Evolutionary conservation across 129 eudicot species (phyloP).

Genomic region (Flaveria linearis): DNA sequence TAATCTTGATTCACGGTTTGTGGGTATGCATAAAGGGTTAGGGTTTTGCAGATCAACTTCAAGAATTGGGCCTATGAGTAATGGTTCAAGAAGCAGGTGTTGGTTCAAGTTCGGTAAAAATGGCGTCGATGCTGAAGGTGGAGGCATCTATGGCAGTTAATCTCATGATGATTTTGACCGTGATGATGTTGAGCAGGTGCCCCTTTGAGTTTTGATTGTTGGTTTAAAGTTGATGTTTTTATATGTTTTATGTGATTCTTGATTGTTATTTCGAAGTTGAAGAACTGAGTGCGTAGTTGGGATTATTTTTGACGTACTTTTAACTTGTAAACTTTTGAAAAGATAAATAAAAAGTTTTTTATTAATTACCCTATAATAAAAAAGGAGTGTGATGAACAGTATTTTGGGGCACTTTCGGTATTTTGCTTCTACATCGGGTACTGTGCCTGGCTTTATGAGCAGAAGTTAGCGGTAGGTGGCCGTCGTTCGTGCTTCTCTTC

Average conservation of each 20-base stretch:
- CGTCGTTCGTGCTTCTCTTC: too few species aligned
- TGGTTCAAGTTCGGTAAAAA: constrained; percentile 94
- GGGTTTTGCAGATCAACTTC: constrained; percentile 47
- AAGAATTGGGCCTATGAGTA: constrained; percentile 41
- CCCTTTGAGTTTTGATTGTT: background rate
- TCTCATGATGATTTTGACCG: constrained; percentile 79
- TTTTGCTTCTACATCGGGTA: too few species aligned
- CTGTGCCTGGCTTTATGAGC: too few species aligned
- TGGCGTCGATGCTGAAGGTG: constrained; percentile 93
- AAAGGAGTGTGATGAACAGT: too few species aligned
- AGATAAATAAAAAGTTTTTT: too few species aligned
- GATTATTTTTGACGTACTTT: too few species aligned
- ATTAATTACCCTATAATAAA: too few species aligned
- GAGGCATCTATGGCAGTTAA: constrained; percentile 92
- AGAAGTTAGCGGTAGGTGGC: too few species aligned
- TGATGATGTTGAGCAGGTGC: constrained; percentile 96
- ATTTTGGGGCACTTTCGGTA: too few species aligned
- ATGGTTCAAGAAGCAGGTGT: constrained; percentile 53
- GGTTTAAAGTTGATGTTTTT: background rate
- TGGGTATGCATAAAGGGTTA: constrained; percentile 41
- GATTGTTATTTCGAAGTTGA: background rate
- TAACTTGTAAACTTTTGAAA: too few species aligned
- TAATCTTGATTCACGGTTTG: constrained; percentile 41
- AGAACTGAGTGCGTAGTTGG: too few species aligned
- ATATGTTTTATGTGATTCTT: background rate